Evolutionary conservation across 768 basidiomycete species (phyloP), one percentile per base, ranked within the genome.

Genomic region (Boletus tomentosulus): DNA sequence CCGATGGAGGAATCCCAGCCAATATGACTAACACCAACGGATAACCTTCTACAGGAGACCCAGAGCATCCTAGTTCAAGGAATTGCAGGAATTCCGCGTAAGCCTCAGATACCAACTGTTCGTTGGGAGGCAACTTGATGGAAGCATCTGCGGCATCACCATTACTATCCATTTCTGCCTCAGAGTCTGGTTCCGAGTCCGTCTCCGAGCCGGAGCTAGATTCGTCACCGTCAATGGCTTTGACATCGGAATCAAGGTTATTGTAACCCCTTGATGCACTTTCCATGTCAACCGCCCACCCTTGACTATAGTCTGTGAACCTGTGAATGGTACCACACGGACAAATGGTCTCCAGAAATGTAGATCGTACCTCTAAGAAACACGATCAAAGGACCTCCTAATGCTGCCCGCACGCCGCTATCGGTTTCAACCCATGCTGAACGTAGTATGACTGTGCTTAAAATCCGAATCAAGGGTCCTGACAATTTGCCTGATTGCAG

Each of bases 11-110:
- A 12, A 98, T 80, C 0, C 91, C 93, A 2, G 92, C 89, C 13
- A 98, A 66, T 25, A 94, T 77, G 25, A 97, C 76, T 16, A 97
- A 72, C 27, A 96, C 77, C 2, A 85, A 77, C 0, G 92, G 92
- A 67, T 97, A 98, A 3, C 88, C 89, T 58, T 87, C 79, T 1
- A 82, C 66, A 0, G 92, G 87, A 5, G 86, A 82, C 1, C 88
- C 87, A n/a, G 82, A 80, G 66, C 93, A 97, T 11, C 86, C 91
- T 1, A 82, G 71, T 51, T 84, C 74, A 22, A 98, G 78, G 72
- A 94, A 97, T 35, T 77, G 79, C 22, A 93, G 72, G 69, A 98
- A 94, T 46, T 87, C 84, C 13, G 62, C 68, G 63, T 88, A 96
- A 3, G 84, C 81, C 24, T 64, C 62, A 10, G 78, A 81, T 27